Base-by-base conservation (phyloP, 768 basidiomycete genomes). In the Russula abietina region DNA sequence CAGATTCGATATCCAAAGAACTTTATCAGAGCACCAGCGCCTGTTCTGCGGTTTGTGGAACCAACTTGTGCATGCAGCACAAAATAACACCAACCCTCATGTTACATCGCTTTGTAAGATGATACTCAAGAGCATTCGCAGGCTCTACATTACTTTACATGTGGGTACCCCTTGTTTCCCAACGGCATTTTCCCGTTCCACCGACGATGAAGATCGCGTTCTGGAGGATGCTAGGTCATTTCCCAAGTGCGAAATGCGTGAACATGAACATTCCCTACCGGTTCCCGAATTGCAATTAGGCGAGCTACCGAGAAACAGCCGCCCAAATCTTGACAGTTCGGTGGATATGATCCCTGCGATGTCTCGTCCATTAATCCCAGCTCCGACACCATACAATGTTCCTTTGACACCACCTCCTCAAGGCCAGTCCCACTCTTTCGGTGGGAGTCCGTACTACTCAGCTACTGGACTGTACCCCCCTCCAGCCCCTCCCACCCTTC, bases 101-200 rank as follows among this genome's bases (percentile, higher is more conserved):
- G 17, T 24, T 11, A 14, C 0, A 30, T 3, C 2, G 19, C 1
- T 55, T 3, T 22, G n/a, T n/a, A 10, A 24, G 12, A 17, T 14
- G n/a, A 30, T 33, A 3, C 60, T 61, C 26, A 61, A 49, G 60
- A 55, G 48, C 17, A 22, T 55, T 48, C 60, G 60, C 14, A 55
- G 28, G 54, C 43, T 49, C 9, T 61, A 55, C 38, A 0, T 55
- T 26, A 19, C 60, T 8, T 28, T 55, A n/a, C 60, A 61, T 32
- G 10, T 28, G n/a, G 10, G 4, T 2, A 3, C 9, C 24, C 26
- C 2, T 12, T 33, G 4, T 4, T 33, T 8, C 7, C 22, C 30
- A 14, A 16, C 12, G 0, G 9, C 0, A 38, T 60, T 36, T 36
- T 22, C n/a, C 12, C 6, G 2, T 33, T 5, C 51, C 6, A 43